Evolutionary conservation across 352 stramenopile species (phyloP).

Genomic region (Ochromonadaceae sp.): DNA sequence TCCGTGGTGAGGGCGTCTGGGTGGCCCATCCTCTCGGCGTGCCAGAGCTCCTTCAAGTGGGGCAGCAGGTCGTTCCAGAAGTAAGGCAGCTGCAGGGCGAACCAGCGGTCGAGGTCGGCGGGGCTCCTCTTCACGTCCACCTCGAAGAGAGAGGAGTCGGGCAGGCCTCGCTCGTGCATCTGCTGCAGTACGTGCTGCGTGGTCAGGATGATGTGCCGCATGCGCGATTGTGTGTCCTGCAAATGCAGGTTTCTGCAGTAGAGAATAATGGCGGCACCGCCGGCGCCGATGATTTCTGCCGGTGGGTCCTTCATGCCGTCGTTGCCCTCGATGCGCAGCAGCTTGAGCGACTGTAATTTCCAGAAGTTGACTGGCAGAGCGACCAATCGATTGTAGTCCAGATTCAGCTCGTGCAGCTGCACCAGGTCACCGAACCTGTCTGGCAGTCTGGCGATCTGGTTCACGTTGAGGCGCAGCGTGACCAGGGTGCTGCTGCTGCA

Average conservation of each 20-base stretch:
- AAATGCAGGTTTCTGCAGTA: not conserved
- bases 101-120: not conserved
- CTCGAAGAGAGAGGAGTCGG: not conserved
- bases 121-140: not conserved
- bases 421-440: not conserved
- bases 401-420: not conserved
- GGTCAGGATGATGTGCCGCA: slow-evolving; percentile 1
- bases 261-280: not conserved
- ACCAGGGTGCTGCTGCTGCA: not conserved
- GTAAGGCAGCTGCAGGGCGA: not conserved
- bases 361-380: not conserved
- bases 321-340: slow-evolving; percentile 6
- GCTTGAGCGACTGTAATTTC: not conserved
- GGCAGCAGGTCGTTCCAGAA: not conserved
- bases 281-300: not conserved
- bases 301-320: not conserved
- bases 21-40: not conserved
- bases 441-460: not conserved
- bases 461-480: not conserved
- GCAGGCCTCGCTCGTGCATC: not conserved
- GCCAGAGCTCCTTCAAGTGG: not conserved
- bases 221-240: not conserved
- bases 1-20: not conserved
- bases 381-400: slow-evolving; percentile 3
- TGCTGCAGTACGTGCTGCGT: not conserved